Conservation (phyloP, 2,329 filamentous ascomycete genomes). For the Eutypella sp. region DNA sequence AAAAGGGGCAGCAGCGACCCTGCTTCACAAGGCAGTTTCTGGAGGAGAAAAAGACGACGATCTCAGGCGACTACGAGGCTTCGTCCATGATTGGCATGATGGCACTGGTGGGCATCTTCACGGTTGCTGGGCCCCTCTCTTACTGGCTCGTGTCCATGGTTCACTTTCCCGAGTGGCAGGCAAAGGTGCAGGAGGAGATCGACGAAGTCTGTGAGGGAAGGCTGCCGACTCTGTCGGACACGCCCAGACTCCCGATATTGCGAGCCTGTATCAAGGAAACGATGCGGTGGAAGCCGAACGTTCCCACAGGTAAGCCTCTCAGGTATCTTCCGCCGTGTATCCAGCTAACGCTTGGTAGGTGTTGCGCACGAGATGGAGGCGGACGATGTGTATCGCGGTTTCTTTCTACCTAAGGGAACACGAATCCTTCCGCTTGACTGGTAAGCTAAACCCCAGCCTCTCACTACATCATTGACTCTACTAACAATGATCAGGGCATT, state of each 20-base stretch:
- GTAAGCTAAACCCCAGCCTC: slow-evolving; percentile 15
- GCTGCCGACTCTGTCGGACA: slow-evolving; percentile 37
- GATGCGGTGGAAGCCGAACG: slow-evolving; percentile 42
- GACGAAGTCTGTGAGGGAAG: slow-evolving; percentile 37
- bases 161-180: slow-evolving; percentile 43
- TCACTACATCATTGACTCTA: not conserved
- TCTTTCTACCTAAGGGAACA: slow-evolving; percentile 44
- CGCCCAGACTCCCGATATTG: slow-evolving; percentile 36
- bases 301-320: slow-evolving; percentile 30
- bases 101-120: slow-evolving; percentile 33
- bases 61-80: slow-evolving; percentile 27
- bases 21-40: slow-evolving; percentile 39
- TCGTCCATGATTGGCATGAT: slow-evolving; percentile 32
- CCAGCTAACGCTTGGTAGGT: slow-evolving; percentile 24
- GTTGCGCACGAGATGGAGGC: slow-evolving; percentile 46
- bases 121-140: slow-evolving; percentile 30
- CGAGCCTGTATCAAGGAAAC: slow-evolving; percentile 42
- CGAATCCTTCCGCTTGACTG: slow-evolving; percentile 37
- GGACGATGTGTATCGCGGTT: slow-evolving; percentile 45
- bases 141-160: slow-evolving; percentile 40
- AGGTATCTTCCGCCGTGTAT: too few relatives aligned
- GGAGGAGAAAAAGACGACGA: slow-evolving; percentile 27
- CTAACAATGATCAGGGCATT: slow-evolving; percentile 37
- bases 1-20: slow-evolving; percentile 31
- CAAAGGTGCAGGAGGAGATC: slow-evolving; percentile 38